A percentile compares a stretch with the other conserved stretches of the same genome.
Conservation (phyloP, 495 filamentous ascomycete genomes). For the Talaromyces liani region DNA sequence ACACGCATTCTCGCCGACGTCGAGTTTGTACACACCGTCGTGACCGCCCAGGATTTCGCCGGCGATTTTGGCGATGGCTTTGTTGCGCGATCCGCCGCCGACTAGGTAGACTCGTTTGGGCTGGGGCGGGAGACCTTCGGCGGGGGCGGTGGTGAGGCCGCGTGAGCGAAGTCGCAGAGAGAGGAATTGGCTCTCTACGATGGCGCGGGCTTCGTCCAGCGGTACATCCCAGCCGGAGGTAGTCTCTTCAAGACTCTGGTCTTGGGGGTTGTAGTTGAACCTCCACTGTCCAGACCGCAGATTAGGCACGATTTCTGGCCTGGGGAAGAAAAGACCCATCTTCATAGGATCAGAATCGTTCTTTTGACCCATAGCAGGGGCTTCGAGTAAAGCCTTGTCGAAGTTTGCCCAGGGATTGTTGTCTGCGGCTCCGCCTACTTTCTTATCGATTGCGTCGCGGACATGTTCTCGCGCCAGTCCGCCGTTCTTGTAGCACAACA, state of each 20-base stretch:
- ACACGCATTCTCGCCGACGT: constrained; percentile 94
- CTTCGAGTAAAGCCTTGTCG: constrained; percentile 57
- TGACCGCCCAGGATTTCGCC: constrained; percentile 82
- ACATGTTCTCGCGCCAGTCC: constrained; percentile 85
- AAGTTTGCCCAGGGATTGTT: constrained; percentile 67
- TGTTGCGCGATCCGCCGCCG: constrained; percentile 81
- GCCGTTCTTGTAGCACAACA: constrained; percentile 99
- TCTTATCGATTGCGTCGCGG: constrained; percentile 58
- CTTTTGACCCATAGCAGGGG: constrained; percentile 57
- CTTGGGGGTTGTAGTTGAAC: constrained; percentile 52
- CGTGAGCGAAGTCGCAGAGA: constrained; percentile 79
- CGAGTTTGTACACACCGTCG: constrained; percentile 85
- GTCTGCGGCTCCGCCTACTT: constrained; percentile 22
- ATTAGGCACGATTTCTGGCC: constrained; percentile 94
- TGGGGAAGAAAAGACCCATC: constrained; percentile 86
- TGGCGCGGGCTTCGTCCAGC: constrained; percentile 69
- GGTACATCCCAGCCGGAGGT: constrained; percentile 42
- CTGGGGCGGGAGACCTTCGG: constrained; percentile 59
- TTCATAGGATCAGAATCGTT: constrained; percentile 53
- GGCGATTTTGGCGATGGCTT: constrained; percentile 71
- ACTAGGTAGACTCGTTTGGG: constrained; percentile 89
- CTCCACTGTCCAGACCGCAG: constrained; percentile 76
- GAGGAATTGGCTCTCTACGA: constrained; percentile 89
- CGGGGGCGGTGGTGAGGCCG: constrained; percentile 57
- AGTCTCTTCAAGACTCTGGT: constrained; percentile 37